Evolutionary conservation across 2,329 filamentous ascomycete genomes (phyloP).

Genomic region (Aspergillus sp.): DNA sequence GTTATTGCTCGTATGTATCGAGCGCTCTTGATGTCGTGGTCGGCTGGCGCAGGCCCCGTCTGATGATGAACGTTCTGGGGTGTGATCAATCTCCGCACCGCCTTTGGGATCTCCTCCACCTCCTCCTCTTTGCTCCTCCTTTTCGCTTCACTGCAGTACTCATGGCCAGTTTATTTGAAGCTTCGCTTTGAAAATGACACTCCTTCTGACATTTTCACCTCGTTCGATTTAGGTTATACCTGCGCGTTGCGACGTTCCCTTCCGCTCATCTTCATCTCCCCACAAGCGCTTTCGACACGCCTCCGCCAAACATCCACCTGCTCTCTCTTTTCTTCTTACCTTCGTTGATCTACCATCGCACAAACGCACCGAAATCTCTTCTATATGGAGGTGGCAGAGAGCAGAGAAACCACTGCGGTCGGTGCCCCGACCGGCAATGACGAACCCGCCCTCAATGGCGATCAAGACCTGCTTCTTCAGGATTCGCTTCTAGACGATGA

Average conservation of each 20-base stretch:
- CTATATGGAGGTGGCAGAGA: constrained; percentile 43
- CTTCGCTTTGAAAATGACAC: background rate
- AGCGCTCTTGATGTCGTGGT: constrained; percentile 8
- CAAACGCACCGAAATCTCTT: constrained; percentile 5
- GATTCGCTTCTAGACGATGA: constrained; percentile 61
- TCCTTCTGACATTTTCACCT: constrained; percentile 25
- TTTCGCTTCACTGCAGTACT: background rate
- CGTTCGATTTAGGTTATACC: constrained; percentile 21
- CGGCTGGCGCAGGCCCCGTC: constrained; percentile 23
- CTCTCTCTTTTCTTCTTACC: background rate
- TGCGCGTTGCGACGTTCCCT: constrained; percentile 16
- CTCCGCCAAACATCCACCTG: constrained; percentile 7
- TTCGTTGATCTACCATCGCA: constrained; percentile 5
- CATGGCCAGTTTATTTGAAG: background rate
- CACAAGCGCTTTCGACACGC: constrained; percentile 21
- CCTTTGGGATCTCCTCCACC: constrained; percentile 28
- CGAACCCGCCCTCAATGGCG: constrained; percentile 37
- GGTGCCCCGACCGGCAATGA: constrained; percentile 35
- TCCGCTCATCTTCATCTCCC: constrained; percentile 11
- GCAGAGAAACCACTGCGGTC: constrained; percentile 34
- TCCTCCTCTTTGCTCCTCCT: constrained; percentile 14
- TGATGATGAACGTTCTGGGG: constrained; percentile 29
- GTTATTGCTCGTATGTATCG: background rate
- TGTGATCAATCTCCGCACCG: constrained; percentile 43
- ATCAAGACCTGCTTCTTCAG: constrained; percentile 34